Conservation (phyloP, 2,329 filamentous ascomycete genomes). For the Chlorencoelia australis region DNA sequence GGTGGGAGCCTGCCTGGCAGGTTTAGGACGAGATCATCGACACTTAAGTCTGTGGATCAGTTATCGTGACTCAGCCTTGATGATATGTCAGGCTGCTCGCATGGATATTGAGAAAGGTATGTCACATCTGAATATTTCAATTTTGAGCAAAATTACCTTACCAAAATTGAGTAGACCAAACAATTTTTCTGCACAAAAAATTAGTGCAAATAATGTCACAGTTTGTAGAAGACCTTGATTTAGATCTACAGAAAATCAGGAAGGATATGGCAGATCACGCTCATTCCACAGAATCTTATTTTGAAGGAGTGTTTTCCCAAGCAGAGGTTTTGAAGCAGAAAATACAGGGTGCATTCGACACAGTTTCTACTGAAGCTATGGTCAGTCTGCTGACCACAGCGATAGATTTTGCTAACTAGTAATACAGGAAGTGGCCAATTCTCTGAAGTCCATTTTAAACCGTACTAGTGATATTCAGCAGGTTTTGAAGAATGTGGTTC, state of each 20-base stretch:
- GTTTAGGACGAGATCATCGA: conserved; percentile 42
- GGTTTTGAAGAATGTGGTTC: conserved; percentile 10
- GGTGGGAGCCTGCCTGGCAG: conserved; percentile 41
- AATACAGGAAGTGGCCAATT: conserved; percentile 1
- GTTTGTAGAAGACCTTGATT: conserved; percentile 17
- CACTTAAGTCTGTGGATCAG: conserved; percentile 58
- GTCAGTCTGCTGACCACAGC: background rate
- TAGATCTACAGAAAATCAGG: conserved; percentile 17
- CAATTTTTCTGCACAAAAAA: conserved; percentile 22
- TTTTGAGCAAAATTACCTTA: background rate
- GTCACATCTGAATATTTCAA: background rate
- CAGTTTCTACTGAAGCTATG: conserved; percentile 14
- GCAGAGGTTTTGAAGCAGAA: conserved; percentile 16
- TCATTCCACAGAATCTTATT: conserved; percentile 15
- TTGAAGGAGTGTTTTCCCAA: conserved; percentile 15
- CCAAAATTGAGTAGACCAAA: conserved; percentile 22
- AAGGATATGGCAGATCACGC: conserved; percentile 15
- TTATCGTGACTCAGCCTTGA: conserved; percentile 47
- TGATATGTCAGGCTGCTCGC: conserved; percentile 52
- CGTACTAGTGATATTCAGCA: conserved; percentile 13
- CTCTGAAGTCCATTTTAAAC: conserved; percentile 3
- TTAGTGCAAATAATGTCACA: conserved; percentile 21
- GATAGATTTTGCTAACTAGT: background rate
- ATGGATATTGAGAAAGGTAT: conserved; percentile 45
- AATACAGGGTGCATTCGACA: conserved; percentile 17